A percentile compares a stretch with the other conserved stretches of the same genome.
These are phyloP conservation scores for Lycium barbarum DNA, from an alignment of 257 asterid species.

Conservation along the genomic window DNA sequence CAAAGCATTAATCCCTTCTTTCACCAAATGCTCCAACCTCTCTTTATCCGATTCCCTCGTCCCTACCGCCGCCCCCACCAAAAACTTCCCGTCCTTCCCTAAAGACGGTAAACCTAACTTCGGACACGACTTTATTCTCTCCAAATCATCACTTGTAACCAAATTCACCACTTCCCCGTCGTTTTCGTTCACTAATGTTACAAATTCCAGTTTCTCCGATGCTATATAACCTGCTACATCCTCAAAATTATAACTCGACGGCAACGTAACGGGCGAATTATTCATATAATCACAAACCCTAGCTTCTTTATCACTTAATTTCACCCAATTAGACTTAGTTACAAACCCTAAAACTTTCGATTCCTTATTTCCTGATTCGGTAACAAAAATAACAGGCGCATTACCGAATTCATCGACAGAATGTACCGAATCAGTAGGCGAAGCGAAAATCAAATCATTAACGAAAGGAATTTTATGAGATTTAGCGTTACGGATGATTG, in stretches of 20 bases:
- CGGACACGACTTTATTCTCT: constrained; percentile 68
- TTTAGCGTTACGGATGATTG: constrained; percentile 68
- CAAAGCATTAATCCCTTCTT: constrained; percentile 77
- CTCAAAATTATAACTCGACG: constrained; percentile 64
- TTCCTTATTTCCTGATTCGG: constrained; percentile 53
- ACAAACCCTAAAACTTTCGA: constrained; percentile 65
- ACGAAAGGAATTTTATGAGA: constrained; percentile 70
- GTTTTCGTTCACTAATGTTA: constrained; percentile 59
- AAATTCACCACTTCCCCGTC: constrained; percentile 60
- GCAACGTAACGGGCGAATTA: constrained; percentile 47
- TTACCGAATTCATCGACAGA: constrained; percentile 59
- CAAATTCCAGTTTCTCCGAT: constrained; percentile 54
- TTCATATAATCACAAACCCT: constrained; percentile 67
- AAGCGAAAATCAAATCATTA: constrained; percentile 51
- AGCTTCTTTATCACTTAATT: constrained; percentile 50
- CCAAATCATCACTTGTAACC: constrained; percentile 56
- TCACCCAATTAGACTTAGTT: constrained; percentile 65
- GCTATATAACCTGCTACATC: constrained; percentile 78
- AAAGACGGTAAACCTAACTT: constrained; percentile 75
- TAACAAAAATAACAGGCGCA: constrained; percentile 68
- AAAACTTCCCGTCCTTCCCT: constrained; percentile 65
- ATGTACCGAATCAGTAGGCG: constrained; percentile 61
- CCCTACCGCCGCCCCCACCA: constrained; percentile 89
- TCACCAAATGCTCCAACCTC: constrained; percentile 82
- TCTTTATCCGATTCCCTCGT: constrained; percentile 85